Conservation (phyloP, 768 basidiomycete species). For the Lactarius sanguifluus region DNA sequence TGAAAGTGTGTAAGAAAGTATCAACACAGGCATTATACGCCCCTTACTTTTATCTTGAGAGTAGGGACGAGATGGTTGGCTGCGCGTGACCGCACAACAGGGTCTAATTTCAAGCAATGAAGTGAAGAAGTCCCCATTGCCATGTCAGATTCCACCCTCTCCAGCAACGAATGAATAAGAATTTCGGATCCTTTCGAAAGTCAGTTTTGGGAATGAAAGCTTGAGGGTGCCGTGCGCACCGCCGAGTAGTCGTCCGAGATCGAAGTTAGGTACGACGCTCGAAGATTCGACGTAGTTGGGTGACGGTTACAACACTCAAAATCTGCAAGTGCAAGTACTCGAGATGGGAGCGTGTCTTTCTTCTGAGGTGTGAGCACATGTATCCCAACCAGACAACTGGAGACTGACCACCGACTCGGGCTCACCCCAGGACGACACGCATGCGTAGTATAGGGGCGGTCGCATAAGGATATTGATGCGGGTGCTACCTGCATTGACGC, state of each 20-base stretch:
- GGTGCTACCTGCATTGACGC: conserved; percentile 78
- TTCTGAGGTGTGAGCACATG: conserved; percentile 47
- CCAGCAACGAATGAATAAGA: conserved; percentile 72
- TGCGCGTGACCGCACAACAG: conserved; percentile 64
- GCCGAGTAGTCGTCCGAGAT: conserved; percentile 72
- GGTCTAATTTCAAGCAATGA: conserved; percentile 75
- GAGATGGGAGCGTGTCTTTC: conserved; percentile 88
- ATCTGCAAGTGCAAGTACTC: conserved; percentile 96
- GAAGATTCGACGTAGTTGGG: conserved; percentile 84
- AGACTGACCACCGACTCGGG: conserved; percentile 89
- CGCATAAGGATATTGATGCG: conserved; percentile 86
- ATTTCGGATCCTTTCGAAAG: conserved; percentile 66
- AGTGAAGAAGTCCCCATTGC: conserved; percentile 80
- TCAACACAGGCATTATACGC: neutral
- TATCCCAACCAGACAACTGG: conserved; percentile 6
- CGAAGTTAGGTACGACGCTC: conserved; percentile 89
- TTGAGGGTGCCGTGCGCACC: conserved; percentile 35
- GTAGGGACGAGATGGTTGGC: conserved; percentile 80
- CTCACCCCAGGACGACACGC: conserved; percentile 90
- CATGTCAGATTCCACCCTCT: conserved; percentile 72
- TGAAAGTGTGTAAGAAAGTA: neutral
- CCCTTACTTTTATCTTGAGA: conserved; percentile 71
- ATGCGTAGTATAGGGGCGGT: conserved; percentile 88
- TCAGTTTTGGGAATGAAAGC: conserved; percentile 1
- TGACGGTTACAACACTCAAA: conserved; percentile 81